Conservation (phyloP, 495 filamentous ascomycete species). For the Ramalina peruviana region DNA sequence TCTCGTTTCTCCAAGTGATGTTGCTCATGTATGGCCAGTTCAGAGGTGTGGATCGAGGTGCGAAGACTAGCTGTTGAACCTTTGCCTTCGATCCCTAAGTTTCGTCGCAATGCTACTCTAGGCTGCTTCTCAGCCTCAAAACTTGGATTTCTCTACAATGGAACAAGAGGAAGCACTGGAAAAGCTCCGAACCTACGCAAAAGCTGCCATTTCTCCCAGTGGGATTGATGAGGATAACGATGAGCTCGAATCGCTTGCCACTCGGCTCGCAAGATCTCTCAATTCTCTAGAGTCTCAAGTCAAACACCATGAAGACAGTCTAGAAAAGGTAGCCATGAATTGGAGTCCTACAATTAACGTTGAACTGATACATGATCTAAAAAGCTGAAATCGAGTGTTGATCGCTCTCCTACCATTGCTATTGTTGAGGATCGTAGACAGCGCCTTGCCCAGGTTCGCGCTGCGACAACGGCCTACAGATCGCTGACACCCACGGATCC, state of each 20-base stretch:
- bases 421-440: conserved; percentile 27
- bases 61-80: too few relatives aligned
- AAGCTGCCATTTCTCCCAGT: background rate
- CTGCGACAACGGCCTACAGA: conserved; percentile 51
- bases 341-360: conserved; percentile 7
- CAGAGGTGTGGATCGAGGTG: too few relatives aligned
- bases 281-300: conserved; percentile 50
- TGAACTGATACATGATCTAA: background rate
- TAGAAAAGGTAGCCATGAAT: conserved; percentile 33
- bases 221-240: background rate
- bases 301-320: conserved; percentile 45
- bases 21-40: too few relatives aligned
- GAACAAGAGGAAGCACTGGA: background rate
- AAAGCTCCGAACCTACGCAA: conserved; percentile 2
- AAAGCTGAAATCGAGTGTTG: conserved; percentile 31
- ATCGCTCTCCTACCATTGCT: conserved; percentile 14
- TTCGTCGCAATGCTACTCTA: too few relatives aligned
- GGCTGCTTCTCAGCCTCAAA: too few relatives aligned
- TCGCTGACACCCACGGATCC: conserved; percentile 44
- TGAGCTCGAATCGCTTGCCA: conserved; percentile 19
- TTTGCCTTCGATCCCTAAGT: too few relatives aligned
- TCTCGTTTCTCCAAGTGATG: too few relatives aligned
- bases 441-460: conserved; percentile 38
- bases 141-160: too few relatives aligned
- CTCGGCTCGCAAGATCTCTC: conserved; percentile 49